Base-by-base conservation (phyloP, 768 basidiomycete species). In the Mycena belliarum region DNA sequence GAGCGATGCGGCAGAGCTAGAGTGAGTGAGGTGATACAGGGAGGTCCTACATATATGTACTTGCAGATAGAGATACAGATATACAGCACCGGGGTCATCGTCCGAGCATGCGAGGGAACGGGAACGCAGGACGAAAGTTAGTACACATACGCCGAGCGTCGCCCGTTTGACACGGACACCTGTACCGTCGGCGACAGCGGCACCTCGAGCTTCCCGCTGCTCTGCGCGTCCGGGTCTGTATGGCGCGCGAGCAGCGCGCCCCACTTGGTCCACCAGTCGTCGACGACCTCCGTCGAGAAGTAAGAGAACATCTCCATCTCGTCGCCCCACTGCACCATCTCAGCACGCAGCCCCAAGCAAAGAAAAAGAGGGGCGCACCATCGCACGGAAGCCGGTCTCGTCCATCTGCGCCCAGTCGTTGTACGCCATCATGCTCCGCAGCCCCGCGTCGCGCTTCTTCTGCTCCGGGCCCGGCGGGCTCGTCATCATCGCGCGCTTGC, bases 191-290 rank as follows among this genome's bases (percentile, higher is more conserved):
- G 62, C 26, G 54, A 53, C 26, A 53, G 2, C 18, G 63, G 55
- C 25, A 53, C 37, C 33, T 57, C 52, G 12, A 49, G 29, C 61
- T 64, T 44, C 59, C n/a, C n/a, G n/a, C n/a, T n/a, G n/a, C n/a
- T n/a, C n/a, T n/a, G n/a, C n/a, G n/a, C n/a, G n/a, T n/a, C n/a
- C n/a, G n/a, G n/a, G n/a, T 57, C 28, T 55, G 59, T 66, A 33
- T 62, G 65, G 42, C 67, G 63, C 43, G 68, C 65, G 35, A 76
- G 65, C 12, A 72, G 57, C 20, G 67, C 60, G 3, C 75, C 76
- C 73, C 75, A 79, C 60, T 79, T 81, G 12, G 79, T 75, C 84
- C 84, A 87, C 83, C 84, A 87, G 64, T 85, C 82, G 35, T 84
- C 84, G 23, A 82, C 85, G 47, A 77, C 73, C 44, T 87, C 84